These are phyloP conservation scores for Tolypocladium album DNA, from an alignment of 2,329 filamentous ascomycete genomes.

Conservation along the genomic window DNA sequence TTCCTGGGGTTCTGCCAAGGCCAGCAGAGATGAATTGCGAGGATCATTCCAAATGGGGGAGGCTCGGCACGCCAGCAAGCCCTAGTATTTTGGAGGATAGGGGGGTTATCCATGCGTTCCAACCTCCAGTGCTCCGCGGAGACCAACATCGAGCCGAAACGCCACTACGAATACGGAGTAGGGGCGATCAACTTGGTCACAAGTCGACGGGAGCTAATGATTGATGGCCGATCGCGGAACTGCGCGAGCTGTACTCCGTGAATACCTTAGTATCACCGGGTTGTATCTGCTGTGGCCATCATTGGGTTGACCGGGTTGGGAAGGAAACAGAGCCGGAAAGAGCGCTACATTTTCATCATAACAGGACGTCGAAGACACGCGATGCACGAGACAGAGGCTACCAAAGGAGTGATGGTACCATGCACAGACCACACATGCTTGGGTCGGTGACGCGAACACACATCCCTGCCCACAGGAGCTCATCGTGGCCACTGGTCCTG, in stretches of 20 bases:
- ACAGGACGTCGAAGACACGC: not conserved
- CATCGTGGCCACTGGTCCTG: not conserved
- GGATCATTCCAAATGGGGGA: no score
- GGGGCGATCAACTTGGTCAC: no score
- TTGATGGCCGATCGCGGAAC: no score
- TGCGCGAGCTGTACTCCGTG: not conserved
- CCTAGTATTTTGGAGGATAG: not conserved
- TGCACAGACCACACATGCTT: not conserved
- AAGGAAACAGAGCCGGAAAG: not conserved
- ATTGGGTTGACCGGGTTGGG: not conserved
- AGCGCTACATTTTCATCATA: not conserved
- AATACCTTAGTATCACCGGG: no score
- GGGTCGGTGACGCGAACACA: not conserved
- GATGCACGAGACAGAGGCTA: not conserved
- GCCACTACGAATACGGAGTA: no score
- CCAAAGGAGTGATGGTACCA: no score
- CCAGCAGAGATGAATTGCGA: not conserved
- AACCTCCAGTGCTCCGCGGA: no score
- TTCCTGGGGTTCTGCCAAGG: not conserved
- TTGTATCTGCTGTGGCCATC: not conserved
- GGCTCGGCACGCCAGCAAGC: no score
- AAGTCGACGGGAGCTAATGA: no score
- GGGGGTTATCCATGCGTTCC: no score
- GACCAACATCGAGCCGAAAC: no score
- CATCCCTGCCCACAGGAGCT: not conserved